Evolutionary conservation across 2,329 filamentous ascomycete species (phyloP).

Genomic region (Apiospora kogelbergensis): DNA sequence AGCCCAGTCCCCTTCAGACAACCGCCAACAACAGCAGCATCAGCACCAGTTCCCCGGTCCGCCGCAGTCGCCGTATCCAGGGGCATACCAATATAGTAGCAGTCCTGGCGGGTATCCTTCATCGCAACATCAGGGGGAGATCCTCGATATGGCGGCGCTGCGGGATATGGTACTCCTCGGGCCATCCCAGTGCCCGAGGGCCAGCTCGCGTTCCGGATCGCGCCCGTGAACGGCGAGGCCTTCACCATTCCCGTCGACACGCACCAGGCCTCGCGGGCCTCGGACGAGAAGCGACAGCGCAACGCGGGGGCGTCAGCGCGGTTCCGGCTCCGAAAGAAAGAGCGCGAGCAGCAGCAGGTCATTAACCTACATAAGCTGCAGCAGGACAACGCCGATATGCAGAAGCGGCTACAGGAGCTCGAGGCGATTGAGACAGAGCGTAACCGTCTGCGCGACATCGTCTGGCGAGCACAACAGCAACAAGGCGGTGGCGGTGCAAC

Average conservation of each 20-base stretch:
- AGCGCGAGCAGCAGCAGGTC: slow-evolving; percentile 73
- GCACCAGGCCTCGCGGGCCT: slow-evolving; percentile 77
- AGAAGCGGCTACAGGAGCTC: slow-evolving; percentile 50
- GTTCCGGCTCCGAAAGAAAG: slow-evolving; percentile 79
- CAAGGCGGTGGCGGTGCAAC: slow-evolving; percentile 44
- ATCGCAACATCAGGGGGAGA: background rate
- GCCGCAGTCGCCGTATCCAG: background rate
- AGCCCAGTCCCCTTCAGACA: background rate
- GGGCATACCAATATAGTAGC: background rate
- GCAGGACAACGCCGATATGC: slow-evolving; percentile 65
- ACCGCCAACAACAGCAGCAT: background rate
- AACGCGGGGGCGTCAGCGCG: slow-evolving; percentile 85
- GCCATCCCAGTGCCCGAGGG: slow-evolving; percentile 26
- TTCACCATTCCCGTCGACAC: slow-evolving; percentile 72
- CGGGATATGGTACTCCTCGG: background rate
- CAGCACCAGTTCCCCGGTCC: background rate
- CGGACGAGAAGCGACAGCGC: slow-evolving; percentile 80
- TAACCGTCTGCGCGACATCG: slow-evolving; percentile 68
- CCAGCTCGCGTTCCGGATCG: slow-evolving; percentile 25
- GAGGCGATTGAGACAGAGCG: slow-evolving; percentile 70
- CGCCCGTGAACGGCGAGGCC: slow-evolving; percentile 38
- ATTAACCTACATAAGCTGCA: slow-evolving; percentile 69
- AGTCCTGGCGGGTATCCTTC: slow-evolving; percentile 19
- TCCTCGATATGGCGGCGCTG: background rate
- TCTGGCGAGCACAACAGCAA: slow-evolving; percentile 51